Percentiles rank a stretch among this genome's conserved stretches.
phyloP scores from a whole-genome alignment of 192 early-diverging fungal species.

The Globomyces pollinis-pini region DNA sequence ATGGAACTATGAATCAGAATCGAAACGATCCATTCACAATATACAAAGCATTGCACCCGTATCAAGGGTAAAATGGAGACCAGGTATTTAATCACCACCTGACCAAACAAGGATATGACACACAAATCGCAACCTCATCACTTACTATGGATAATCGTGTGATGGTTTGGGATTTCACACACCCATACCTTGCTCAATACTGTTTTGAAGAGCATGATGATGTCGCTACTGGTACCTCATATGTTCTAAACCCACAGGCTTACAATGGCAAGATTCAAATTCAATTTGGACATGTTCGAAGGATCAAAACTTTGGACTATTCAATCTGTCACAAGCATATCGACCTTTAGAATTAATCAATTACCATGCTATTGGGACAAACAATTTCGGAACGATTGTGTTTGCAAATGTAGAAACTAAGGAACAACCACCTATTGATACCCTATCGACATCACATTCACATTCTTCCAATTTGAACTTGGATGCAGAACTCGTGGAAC shows the following conservation, averaged over 20 bases:
- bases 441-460: constrained; percentile 4
- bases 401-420: constrained; percentile 42
- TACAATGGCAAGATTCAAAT: constrained; percentile 58
- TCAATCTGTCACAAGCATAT: constrained; percentile 43
- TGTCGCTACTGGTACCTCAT: constrained; percentile 65
- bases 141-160: constrained; percentile 54
- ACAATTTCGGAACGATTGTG: constrained; percentile 53
- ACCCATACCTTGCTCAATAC: constrained; percentile 60
- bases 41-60: constrained; percentile 63
- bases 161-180: constrained; percentile 65
- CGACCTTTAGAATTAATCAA: constrained; percentile 39
- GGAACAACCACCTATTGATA: constrained; percentile 25
- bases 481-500: too few relatives aligned
- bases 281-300: constrained; percentile 67
- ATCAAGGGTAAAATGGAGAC: constrained; percentile 65
- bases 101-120: too few relatives aligned
- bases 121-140: constrained; percentile 65
- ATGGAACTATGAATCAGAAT: constrained; percentile 63
- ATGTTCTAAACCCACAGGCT: constrained; percentile 36
- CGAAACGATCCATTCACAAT: constrained; percentile 42
- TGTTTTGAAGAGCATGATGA: constrained; percentile 63
- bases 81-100: too few relatives aligned
- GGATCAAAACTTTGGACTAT: constrained; percentile 64
- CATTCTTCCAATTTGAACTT: background rate
- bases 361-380: constrained; percentile 53